Percentiles rank a stretch among this genome's conserved stretches.
Conservation (phyloP, 352 stramenopile genomes). For the Stramenopiles sp. region DNA sequence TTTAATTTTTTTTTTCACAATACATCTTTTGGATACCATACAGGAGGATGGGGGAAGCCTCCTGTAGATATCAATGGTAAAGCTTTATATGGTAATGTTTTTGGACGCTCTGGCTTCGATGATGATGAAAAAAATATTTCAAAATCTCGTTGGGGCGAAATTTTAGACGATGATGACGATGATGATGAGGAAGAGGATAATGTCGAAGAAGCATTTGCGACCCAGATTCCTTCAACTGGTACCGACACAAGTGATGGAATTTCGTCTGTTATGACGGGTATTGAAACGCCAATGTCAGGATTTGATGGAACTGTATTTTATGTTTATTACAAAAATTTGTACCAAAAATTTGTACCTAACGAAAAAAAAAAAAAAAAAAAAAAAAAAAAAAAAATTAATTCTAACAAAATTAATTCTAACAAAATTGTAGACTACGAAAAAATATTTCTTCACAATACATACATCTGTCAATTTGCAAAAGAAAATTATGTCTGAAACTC, state of each 20-base stretch:
- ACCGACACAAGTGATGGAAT: constrained; percentile 2
- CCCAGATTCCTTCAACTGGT: not conserved
- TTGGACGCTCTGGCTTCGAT: constrained; percentile 18
- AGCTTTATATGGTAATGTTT: constrained; percentile 83
- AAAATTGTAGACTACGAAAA: too few relatives aligned
- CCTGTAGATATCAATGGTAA: constrained; percentile 69
- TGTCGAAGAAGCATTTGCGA: not conserved
- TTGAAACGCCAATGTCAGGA: too few relatives aligned
- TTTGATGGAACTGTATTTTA: too few relatives aligned
- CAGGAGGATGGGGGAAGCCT: constrained; percentile 81
- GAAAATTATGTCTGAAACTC: too few relatives aligned
- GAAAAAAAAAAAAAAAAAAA: not conserved
- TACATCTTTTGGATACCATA: constrained; percentile 83
- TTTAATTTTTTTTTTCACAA: too few relatives aligned
- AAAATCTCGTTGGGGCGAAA: not conserved
- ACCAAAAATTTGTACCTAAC: not conserved
- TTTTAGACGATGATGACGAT: not conserved
- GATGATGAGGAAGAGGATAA: constrained; percentile 6
- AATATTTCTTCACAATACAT: too few relatives aligned
- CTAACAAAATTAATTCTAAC: too few relatives aligned
- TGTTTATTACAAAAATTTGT: too few relatives aligned
- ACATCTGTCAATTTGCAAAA: too few relatives aligned
- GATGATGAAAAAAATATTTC: not conserved
- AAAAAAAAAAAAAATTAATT: too few relatives aligned
- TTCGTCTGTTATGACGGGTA: constrained; percentile 5